Conservation (phyloP, 1,284 basidiomycete species). For the Puccinia coronata region DNA sequence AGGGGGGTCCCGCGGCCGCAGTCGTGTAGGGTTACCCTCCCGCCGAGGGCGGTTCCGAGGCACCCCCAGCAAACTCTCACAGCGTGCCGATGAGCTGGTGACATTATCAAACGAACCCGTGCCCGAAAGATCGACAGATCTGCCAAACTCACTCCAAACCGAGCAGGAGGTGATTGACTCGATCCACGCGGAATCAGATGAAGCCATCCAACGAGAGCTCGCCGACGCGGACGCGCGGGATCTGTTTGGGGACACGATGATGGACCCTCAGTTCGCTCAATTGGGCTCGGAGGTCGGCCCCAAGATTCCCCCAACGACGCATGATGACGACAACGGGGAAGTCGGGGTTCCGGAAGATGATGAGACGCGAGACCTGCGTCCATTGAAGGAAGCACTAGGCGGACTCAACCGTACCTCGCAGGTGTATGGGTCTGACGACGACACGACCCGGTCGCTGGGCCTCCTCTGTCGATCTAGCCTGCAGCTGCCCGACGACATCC, state of each 20-base stretch:
- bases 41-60: slow-evolving; percentile 48
- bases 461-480: neutral
- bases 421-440: neutral
- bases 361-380: slow-evolving; percentile 20
- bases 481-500: slow-evolving; percentile 24
- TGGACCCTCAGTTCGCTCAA: slow-evolving; percentile 32
- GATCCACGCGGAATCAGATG: neutral
- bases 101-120: slow-evolving; percentile 36
- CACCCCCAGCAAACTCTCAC: slow-evolving; percentile 47
- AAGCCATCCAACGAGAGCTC: neutral
- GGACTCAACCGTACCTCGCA: slow-evolving; percentile 1
- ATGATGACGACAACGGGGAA: slow-evolving; percentile 28
- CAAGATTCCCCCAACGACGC: neutral
- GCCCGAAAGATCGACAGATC: neutral
- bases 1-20: slow-evolving; percentile 43
- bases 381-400: slow-evolving; percentile 41
- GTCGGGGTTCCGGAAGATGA: slow-evolving; percentile 6
- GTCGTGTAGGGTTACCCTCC: slow-evolving; percentile 33
- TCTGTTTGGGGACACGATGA: slow-evolving; percentile 29
- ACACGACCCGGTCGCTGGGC: neutral
- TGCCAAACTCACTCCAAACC: neutral
- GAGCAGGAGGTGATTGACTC: slow-evolving; percentile 10
- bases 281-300: neutral
- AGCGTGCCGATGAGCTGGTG: slow-evolving; percentile 42
- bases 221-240: slow-evolving; percentile 11